phyloP scores from a whole-genome alignment of 2,329 filamentous ascomycete species.

The Trichoderma sp. region DNA sequence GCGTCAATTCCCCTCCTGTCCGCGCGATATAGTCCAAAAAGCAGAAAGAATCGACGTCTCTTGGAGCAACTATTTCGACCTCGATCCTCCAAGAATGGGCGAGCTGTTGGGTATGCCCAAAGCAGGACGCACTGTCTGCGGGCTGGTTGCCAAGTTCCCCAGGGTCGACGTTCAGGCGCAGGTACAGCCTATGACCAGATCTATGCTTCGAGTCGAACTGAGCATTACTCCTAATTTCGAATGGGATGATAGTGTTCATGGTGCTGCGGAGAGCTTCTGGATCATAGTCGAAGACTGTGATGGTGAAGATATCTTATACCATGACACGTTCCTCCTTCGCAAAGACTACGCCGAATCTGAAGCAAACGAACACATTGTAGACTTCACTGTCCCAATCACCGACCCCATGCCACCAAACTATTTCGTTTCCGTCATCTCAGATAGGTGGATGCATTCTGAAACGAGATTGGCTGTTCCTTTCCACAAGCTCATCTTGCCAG shows the following conservation, averaged over 20 bases:
- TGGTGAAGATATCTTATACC: conserved; percentile 91
- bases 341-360: conserved; percentile 85
- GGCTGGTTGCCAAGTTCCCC: conserved; percentile 88
- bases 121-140: conserved; percentile 81
- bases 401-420: conserved; percentile 99
- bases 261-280: conserved; percentile 90
- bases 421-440: conserved; percentile 92
- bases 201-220: conserved; percentile 86
- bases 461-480: conserved; percentile 92
- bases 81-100: conserved; percentile 94
- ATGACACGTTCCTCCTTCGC: conserved; percentile 90
- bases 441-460: conserved; percentile 98
- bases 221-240: conserved; percentile 92
- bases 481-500: conserved; percentile 89
- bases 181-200: conserved; percentile 91
- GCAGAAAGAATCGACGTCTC: conserved; percentile 92
- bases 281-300: conserved; percentile 97
- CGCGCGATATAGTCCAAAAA: conserved; percentile 85
- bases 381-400: conserved; percentile 94
- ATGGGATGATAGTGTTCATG: conserved; percentile 91
- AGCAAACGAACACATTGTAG: conserved; percentile 89
- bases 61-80: conserved; percentile 92
- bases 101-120: conserved; percentile 90
- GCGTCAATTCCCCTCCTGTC: conserved; percentile 82
- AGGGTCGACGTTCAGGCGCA: conserved; percentile 90